Base-by-base conservation (phyloP, 2,329 filamentous ascomycete species). In the Lasiodiplodia citricola region DNA sequence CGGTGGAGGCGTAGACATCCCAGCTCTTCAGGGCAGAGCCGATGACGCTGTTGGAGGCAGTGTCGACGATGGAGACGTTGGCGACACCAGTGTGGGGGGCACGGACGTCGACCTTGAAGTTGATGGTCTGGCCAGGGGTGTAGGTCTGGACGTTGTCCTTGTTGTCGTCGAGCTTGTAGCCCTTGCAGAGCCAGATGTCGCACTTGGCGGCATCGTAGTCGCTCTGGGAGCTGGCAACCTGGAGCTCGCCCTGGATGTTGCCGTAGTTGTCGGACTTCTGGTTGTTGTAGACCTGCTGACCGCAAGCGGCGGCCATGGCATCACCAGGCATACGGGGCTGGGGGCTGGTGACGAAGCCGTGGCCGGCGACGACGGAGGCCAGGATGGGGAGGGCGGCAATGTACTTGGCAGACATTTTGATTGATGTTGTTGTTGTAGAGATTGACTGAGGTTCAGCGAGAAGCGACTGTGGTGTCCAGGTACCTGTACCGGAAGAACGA, bases 61-160 rank as follows among this genome's bases (percentile, higher is more conserved):
- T 85, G 73, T 86, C 81, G 72, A 90, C 83, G 62, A 90, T 82
- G 21, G 85, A 87, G 50, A 90, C 86, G 76, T 90, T 90, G 73
- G 86, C 86, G 14, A 77, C 76, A 69, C 87, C 87, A 16, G 83
- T 84, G 78, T 88, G 87, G 28, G 85, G 86, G 51, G 84, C 85
- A 50, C 78, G 79, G 74, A 86, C 82, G 70, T 83, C 80, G 72
- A 86, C 81, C 41, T 71, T 78, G 71, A 86, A 79, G 37, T 78
- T 72, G 37, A 87, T 78, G 44, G 75, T 76, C 75, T 87, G 77
- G 70, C 85, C 85, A n/a, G 82, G 75, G 21, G 81, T 84, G 81
- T 83, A 88, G 52, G 76, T 80, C 71, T 86, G 81, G 60, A 88
- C 80, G 72, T 85, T 85, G 71, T 77, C 81, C 70, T 77, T 84